Conservation (phyloP, 2,329 filamentous ascomycete genomes). For the Epichloe baconii region DNA sequence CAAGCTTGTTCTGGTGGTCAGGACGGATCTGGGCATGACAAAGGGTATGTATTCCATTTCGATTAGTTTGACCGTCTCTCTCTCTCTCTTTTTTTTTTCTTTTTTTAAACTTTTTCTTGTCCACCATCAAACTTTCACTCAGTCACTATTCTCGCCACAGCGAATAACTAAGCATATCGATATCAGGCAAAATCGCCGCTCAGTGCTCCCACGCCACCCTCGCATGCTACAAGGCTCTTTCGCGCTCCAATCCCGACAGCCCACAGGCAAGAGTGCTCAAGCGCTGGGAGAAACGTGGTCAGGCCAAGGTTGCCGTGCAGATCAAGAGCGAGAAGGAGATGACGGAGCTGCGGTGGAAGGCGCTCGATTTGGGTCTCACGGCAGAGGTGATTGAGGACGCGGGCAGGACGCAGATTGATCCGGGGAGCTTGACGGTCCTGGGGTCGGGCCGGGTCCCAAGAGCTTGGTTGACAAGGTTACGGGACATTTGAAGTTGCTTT, state of each 20-base stretch:
- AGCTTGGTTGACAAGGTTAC: slow-evolving; percentile 80
- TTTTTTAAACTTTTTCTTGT: no score
- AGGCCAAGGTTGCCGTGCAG: slow-evolving; percentile 90
- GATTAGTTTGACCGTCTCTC: not conserved
- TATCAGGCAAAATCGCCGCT: slow-evolving; percentile 83
- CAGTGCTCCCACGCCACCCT: slow-evolving; percentile 94
- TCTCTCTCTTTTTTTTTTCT: not conserved
- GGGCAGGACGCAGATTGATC: slow-evolving; percentile 92
- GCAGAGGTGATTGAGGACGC: slow-evolving; percentile 88
- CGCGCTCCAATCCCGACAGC: slow-evolving; percentile 39
- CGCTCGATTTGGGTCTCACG: slow-evolving; percentile 70
- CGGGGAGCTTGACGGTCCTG: slow-evolving; percentile 82
- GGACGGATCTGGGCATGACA: slow-evolving; percentile 93
- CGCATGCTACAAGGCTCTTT: slow-evolving; percentile 84
- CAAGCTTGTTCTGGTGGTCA: slow-evolving; percentile 83
- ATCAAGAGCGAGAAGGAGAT: slow-evolving; percentile 77
- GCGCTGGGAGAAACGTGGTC: slow-evolving; percentile 76
- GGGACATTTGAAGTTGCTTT: slow-evolving; percentile 72
- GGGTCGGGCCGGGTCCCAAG: slow-evolving; percentile 70
- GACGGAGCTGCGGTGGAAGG: slow-evolving; percentile 59
- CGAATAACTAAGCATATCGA: not conserved
- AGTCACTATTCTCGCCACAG: no score
- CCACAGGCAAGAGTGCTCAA: slow-evolving; percentile 51
- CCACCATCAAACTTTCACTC: not conserved
- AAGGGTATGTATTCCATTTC: slow-evolving; percentile 52